Conservation (phyloP, 2,329 filamentous ascomycete genomes). For the Graphilbum sp. region DNA sequence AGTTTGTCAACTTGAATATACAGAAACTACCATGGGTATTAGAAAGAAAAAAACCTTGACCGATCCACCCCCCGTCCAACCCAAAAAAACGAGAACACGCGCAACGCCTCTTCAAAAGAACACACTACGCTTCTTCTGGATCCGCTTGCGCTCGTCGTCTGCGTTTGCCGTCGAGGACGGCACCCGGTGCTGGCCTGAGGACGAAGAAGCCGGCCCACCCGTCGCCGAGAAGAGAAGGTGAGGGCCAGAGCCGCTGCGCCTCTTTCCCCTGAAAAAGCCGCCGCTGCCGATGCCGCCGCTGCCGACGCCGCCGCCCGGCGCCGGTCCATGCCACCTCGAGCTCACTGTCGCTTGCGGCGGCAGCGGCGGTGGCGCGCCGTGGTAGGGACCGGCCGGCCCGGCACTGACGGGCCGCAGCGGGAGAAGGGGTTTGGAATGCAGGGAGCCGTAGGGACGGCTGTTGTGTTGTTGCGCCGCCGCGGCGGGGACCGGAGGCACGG, state of each 20-base stretch:
- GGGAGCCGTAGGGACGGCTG: constrained; percentile 12
- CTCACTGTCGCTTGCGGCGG: neutral
- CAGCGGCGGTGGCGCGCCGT: neutral
- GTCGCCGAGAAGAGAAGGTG: neutral
- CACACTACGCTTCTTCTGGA: constrained; percentile 20
- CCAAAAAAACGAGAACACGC: too few species aligned
- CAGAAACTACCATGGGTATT: too few species aligned
- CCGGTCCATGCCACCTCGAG: constrained; percentile 13
- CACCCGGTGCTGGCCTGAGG: neutral
- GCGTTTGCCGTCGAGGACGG: neutral
- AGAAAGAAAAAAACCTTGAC: too few species aligned
- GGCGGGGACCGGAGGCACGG: neutral
- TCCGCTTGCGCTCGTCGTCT: constrained; percentile 12
- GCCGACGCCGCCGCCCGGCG: neutral
- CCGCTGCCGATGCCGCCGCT: neutral
- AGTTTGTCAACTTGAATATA: too few species aligned
- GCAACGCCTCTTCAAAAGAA: constrained; percentile 12
- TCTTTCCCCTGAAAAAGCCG: constrained; percentile 8
- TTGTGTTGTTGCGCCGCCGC: constrained; percentile 5
- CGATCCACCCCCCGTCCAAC: too few species aligned
- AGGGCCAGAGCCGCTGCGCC: neutral
- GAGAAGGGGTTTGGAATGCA: too few species aligned
- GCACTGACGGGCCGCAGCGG: constrained; percentile 32
- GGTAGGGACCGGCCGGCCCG: constrained; percentile 16
- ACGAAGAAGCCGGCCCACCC: neutral